Base-by-base conservation (phyloP, 208 protist genomes). In the Trypanosoma mega region DNA sequence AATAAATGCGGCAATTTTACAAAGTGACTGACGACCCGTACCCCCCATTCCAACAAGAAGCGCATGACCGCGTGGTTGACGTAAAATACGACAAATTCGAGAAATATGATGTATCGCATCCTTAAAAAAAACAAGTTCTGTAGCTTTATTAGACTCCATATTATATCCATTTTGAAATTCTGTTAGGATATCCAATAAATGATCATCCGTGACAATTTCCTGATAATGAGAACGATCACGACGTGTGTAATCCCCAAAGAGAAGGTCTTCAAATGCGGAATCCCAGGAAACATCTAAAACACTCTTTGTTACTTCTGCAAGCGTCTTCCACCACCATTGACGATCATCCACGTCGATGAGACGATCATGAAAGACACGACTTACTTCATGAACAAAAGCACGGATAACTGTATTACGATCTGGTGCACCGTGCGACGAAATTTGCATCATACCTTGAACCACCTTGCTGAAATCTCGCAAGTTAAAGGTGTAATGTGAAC, bases 401-500 rank as follows among this genome's bases (percentile, higher is more conserved):
- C 85, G 68, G 46, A 96, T 50, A 11, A 99, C 43, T 11, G 58
- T 75, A 9, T 71, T 57, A 14, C 53, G 53, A 29, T 67, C 74
- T 2, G 66, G 46, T 8, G 97, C 78, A 44, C 74, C 72, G 21
- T 74, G 69, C 7, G 91, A 74, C 8, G 85, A 82, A 20, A 88
- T 74, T 71, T 96, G 93, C 81, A 98, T 93, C 46, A 99, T 76
- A 31, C 96, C 98, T 68, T 99, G 97, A 29, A 99, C 85, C 16
- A 99, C 97, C 55, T 98, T 98, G 44, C 87, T 85, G 27, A 99
- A 83, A 63, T 99, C 98, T 43, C 98, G 93, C 55, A 99, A 60
- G 78, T 99, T 99, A 83, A 99, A 99, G 8, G 97, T 98, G 85
- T 99, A 99, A 75, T 99, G 98, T 21, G 91, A 97, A 62, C 98